A percentile compares a stretch with the other conserved stretches of the same genome.
Conservation (phyloP, 768 basidiomycete genomes). For the Russula virescens region DNA sequence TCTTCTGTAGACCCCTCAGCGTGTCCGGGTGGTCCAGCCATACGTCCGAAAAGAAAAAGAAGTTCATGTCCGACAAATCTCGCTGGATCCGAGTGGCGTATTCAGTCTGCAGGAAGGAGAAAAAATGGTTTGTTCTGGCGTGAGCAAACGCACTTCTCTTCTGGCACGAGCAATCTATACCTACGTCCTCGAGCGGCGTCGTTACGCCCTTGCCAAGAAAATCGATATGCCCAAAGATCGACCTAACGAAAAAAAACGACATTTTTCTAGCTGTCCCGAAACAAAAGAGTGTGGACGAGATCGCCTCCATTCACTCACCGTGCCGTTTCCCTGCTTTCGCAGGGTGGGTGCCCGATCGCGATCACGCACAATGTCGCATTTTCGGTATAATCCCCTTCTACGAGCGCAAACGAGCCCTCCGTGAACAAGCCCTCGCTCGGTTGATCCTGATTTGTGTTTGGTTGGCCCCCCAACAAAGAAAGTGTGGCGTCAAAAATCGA, state of each 20-base stretch:
- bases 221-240: constrained; percentile 94
- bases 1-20: constrained; percentile 67
- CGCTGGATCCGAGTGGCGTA: constrained; percentile 56
- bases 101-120: constrained; percentile 47
- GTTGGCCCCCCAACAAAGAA: no score
- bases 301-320: constrained; percentile 63
- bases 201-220: constrained; percentile 94
- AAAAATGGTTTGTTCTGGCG: background rate
- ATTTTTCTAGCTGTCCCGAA: background rate
- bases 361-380: constrained; percentile 84
- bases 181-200: constrained; percentile 84
- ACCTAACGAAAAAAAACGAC: constrained; percentile 44
- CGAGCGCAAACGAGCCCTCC: constrained; percentile 90
- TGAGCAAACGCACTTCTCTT: no score
- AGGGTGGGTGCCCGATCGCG: constrained; percentile 96
- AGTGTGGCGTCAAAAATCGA: no score
- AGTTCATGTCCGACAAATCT: constrained; percentile 71
- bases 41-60: constrained; percentile 93
- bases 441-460: constrained; percentile 58
- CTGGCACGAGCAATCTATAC: no score
- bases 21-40: constrained; percentile 91
- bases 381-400: constrained; percentile 95
- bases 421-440: constrained; percentile 96
- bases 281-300: background rate
- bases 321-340: constrained; percentile 80